Base-by-base conservation (phyloP, 164 flowering plant species). In the Hamamelis virginiana region DNA sequence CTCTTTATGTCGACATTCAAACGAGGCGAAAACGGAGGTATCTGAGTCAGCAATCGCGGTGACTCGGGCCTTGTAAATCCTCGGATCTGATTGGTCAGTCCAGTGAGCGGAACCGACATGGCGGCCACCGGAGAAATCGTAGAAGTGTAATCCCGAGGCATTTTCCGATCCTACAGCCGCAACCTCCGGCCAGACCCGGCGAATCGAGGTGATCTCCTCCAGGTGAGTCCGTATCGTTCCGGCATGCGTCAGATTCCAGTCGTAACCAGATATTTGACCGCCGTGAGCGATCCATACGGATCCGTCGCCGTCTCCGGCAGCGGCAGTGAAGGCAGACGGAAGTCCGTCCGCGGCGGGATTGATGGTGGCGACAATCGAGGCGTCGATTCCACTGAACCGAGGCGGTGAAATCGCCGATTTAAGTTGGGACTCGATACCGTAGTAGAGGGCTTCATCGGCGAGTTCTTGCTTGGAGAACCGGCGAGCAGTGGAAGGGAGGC, bases 281-380 rank as follows among this genome's bases (percentile, higher is more conserved):
- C 88, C 94, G 72, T 92, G 97, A 1, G 97, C 97, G 9, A 87
- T 70, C 86, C 88, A 86, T 58, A 92, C 46, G 14, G 96, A 92
- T 14, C 94, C 90, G 59, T 91, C 94, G 1, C 59, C 85, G 16
- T 71, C 77, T 16, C 64, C 77, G 19, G 96, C 85, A 11, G 85
- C 77, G 19, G 96, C 85, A 11, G 85, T 71, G 72, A 90, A 83
- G 15, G 88, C 75, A 15, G 96, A 80, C 46, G 80, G 59, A 52
- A 81, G 25, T 22, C 83, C 89, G 27, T 88, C 87, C 12, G 89
- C 75, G 12, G 97, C 83, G 5, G 97, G 98, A 10, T 65, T 72
- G 69, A 95, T 55, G 51, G 89, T 85, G 58, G 87, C 52, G 45
- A 80, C 79, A n/a, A 86, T 41, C 25, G 90, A 81, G 21, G 93